These are phyloP conservation scores for Raddia guianensis DNA, from an alignment of 176 grass and related monocot species.

Conservation along the genomic window DNA sequence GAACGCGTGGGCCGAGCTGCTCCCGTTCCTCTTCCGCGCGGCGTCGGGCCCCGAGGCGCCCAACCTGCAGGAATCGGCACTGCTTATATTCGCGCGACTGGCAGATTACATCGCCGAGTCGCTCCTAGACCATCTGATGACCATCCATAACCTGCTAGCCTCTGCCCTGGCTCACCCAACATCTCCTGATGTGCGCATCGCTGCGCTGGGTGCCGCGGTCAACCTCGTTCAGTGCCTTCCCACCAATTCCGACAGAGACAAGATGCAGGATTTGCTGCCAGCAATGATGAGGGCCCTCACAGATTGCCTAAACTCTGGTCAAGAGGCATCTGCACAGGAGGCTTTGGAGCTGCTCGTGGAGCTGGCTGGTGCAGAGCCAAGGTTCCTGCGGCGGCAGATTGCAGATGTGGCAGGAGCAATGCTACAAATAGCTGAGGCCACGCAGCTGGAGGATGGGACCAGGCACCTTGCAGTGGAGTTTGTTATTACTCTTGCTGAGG, in stretches of 20 bases:
- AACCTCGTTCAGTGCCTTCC: constrained; percentile 89
- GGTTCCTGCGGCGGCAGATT: constrained; percentile 88
- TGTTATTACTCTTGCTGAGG: constrained; percentile 90
- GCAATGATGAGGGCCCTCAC: constrained; percentile 95
- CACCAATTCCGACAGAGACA: constrained; percentile 70
- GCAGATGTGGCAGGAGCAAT: constrained; percentile 87
- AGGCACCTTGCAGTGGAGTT: constrained; percentile 93
- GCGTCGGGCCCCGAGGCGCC: constrained; percentile 59
- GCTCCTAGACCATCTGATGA: constrained; percentile 71
- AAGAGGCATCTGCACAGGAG: constrained; percentile 91
- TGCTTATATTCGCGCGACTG: constrained; percentile 78
- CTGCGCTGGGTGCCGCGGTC: constrained; percentile 67
- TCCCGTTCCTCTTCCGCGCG: constrained; percentile 83
- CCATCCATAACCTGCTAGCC: constrained; percentile 79
- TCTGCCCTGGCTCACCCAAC: constrained; percentile 68
- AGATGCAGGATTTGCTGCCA: constrained; percentile 82
- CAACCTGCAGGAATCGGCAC: constrained; percentile 80
- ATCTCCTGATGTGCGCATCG: constrained; percentile 88
- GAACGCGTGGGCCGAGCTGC: constrained; percentile 68
- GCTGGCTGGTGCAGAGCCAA: constrained; percentile 79
- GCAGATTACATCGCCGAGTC: constrained; percentile 76
- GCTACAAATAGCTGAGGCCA: constrained; percentile 80
- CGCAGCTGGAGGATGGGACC: constrained; percentile 80
- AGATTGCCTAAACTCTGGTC: constrained; percentile 77
- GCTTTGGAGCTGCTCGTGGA: constrained; percentile 93